phyloP scores from a whole-genome alignment of 495 filamentous ascomycete species.

The Xylaria intraflava region DNA sequence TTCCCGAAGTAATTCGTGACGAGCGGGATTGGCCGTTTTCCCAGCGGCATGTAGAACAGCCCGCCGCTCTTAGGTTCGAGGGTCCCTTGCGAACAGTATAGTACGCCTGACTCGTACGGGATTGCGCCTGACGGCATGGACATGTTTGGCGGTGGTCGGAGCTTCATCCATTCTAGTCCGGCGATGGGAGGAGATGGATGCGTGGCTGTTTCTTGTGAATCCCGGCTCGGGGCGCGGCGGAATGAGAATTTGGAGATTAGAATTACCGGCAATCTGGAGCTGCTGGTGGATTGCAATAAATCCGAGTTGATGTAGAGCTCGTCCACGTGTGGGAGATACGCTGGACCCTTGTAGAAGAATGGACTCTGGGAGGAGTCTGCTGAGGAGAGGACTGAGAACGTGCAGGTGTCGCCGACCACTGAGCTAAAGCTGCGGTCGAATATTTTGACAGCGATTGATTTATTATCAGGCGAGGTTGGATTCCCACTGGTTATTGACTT shows the following conservation, averaged over 20 bases:
- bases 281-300: slow-evolving; percentile 33
- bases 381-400: slow-evolving; percentile 34
- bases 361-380: slow-evolving; percentile 30
- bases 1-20: slow-evolving; percentile 37
- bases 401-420: slow-evolving; percentile 13
- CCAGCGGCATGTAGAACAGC: slow-evolving; percentile 43
- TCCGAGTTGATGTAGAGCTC: slow-evolving; percentile 57
- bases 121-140: slow-evolving; percentile 50
- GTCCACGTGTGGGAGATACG: slow-evolving; percentile 33
- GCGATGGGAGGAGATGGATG: slow-evolving; percentile 5
- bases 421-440: slow-evolving; percentile 19
- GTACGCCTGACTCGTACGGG: slow-evolving; percentile 21
- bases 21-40: slow-evolving; percentile 29
- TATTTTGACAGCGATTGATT: slow-evolving; percentile 15
- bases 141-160: slow-evolving; percentile 38
- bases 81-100: slow-evolving; percentile 51
- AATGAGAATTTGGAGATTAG: slow-evolving; percentile 38
- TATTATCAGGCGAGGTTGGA: not conserved
- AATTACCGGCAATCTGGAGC: slow-evolving; percentile 34
- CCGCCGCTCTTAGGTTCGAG: slow-evolving; percentile 37
- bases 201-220: not conserved
- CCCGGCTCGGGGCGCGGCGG: slow-evolving; percentile 10
- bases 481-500: not conserved
- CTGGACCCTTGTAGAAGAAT: slow-evolving; percentile 57
- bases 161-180: slow-evolving; percentile 36